Evolutionary conservation across 1,284 basidiomycete species (phyloP).

Genomic region (Fomitopsis palustris): DNA sequence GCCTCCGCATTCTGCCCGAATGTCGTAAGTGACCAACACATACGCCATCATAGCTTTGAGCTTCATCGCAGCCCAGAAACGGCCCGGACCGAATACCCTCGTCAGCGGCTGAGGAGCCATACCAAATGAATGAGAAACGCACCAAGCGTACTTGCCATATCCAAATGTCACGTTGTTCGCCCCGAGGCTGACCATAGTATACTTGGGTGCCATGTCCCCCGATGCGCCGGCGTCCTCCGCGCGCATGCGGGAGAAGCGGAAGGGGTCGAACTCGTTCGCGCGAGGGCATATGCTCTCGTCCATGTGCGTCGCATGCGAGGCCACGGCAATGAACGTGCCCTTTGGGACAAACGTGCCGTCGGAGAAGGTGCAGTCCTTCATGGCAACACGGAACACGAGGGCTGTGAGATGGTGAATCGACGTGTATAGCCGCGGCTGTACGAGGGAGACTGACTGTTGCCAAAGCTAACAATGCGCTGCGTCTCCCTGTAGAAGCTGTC

Average conservation of each 20-base stretch:
- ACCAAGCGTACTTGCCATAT: conserved; percentile 17
- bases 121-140: conserved; percentile 16
- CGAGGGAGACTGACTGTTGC: neutral
- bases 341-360: conserved; percentile 39
- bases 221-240: conserved; percentile 16
- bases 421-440: neutral
- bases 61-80: no score
- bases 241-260: conserved; percentile 8
- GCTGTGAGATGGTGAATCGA: neutral
- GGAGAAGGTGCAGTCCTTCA: conserved; percentile 36
- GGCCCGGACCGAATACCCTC: conserved; percentile 38
- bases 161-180: conserved; percentile 22
- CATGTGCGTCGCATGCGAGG: conserved; percentile 3
- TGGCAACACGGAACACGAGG: conserved; percentile 13
- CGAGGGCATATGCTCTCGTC: conserved; percentile 8
- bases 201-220: conserved; percentile 9
- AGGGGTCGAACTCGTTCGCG: conserved; percentile 8
- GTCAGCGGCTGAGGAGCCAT: conserved; percentile 17
- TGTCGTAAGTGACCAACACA: conserved; percentile 41
- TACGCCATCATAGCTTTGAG: conserved; percentile 43
- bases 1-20: conserved; percentile 32
- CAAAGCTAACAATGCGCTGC: conserved; percentile 19
- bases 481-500: conserved; percentile 48
- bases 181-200: conserved; percentile 21
- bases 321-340: conserved; percentile 33